Conservation (phyloP, 768 basidiomycete species). For the Tulasnella calospora region DNA sequence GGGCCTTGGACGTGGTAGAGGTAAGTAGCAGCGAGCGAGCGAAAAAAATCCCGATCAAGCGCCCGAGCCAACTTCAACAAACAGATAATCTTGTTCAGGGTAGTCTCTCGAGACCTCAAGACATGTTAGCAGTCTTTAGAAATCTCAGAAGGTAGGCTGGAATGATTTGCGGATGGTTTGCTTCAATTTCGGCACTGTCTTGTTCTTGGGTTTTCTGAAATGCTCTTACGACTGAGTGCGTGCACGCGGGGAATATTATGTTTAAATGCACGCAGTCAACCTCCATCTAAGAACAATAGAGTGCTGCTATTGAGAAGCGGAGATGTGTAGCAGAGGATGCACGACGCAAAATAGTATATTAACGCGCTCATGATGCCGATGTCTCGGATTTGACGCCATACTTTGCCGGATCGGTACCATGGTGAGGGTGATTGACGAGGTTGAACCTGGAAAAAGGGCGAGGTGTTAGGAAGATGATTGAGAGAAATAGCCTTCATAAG, state of each 20-base stretch:
- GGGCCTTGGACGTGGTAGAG: not conserved
- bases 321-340: not conserved
- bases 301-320: not conserved
- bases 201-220: not conserved
- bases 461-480: not conserved
- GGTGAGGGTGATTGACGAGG: conserved; percentile 83
- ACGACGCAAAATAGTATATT: not conserved
- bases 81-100: not conserved
- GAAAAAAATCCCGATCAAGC: not conserved
- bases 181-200: not conserved
- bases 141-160: not conserved
- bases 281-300: not conserved
- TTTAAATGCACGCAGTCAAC: not conserved
- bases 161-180: not conserved
- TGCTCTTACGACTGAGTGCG: not conserved
- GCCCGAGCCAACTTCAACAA: not conserved
- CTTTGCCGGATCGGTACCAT: conserved; percentile 80
- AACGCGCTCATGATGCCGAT: not conserved
- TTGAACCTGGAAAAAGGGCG: conserved; percentile 64
- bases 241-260: not conserved
- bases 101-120: not conserved
- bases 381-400: conserved; percentile 41
- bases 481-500: not conserved
- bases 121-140: not conserved
- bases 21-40: not conserved